These are phyloP conservation scores for Apiospora marii DNA, from an alignment of 2,329 filamentous ascomycete genomes.

Conservation along the genomic window DNA sequence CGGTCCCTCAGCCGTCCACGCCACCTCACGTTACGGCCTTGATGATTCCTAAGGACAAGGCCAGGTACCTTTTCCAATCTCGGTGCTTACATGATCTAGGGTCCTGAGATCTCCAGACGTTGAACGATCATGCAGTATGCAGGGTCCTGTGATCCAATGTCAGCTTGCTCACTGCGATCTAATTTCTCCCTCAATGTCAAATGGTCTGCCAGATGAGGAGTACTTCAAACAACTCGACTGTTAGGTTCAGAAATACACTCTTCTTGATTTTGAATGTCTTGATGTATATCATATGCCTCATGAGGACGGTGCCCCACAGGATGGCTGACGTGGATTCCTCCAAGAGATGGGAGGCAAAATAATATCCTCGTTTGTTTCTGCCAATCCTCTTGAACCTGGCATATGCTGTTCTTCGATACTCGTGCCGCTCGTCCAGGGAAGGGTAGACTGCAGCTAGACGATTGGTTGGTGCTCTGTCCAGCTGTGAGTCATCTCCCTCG, in stretches of 20 bases:
- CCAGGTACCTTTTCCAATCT: too few species aligned
- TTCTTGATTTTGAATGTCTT: not conserved
- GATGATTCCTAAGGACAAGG: not conserved
- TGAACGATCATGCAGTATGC: too few species aligned
- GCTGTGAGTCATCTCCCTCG: too few species aligned
- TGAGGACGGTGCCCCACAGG: too few species aligned
- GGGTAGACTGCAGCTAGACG: constrained; percentile 26
- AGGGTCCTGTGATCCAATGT: too few species aligned
- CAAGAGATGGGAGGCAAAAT: constrained; percentile 22
- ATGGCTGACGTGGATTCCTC: constrained; percentile 21
- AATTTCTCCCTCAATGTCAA: too few species aligned
- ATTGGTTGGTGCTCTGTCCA: constrained; percentile 26
- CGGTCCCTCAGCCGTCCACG: constrained; percentile 21
- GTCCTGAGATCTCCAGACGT: too few species aligned
- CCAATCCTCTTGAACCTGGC: constrained; percentile 17
- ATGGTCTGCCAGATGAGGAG: too few species aligned
- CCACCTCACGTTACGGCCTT: constrained; percentile 3
- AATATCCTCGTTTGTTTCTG: constrained; percentile 24
- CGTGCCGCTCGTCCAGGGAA: constrained; percentile 26
- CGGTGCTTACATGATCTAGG: too few species aligned
- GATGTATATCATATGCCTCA: not conserved
- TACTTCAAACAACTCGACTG: too few species aligned
- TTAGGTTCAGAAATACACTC: too few species aligned
- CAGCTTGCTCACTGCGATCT: too few species aligned
- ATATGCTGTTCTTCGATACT: constrained; percentile 25